phyloP scores from a whole-genome alignment of 352 stramenopile species.

The Phytophthora pini region DNA sequence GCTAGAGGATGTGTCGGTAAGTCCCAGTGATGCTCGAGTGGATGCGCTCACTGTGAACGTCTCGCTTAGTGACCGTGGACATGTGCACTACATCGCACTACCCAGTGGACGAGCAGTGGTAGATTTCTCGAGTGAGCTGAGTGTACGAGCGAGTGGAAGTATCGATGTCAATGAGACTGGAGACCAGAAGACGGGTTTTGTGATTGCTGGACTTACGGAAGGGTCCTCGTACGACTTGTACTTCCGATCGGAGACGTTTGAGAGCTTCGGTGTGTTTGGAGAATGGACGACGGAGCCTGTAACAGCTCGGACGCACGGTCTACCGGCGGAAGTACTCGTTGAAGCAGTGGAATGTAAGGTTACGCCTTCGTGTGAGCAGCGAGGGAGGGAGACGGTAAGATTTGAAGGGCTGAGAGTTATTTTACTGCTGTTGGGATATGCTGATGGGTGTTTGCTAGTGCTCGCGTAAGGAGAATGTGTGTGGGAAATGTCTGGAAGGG shows the following conservation, averaged over 20 bases:
- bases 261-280: slow-evolving; percentile 72
- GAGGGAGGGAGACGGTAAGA: slow-evolving; percentile 60
- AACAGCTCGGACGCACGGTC: slow-evolving; percentile 62
- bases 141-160: slow-evolving; percentile 34
- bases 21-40: slow-evolving; percentile 64
- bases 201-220: slow-evolving; percentile 57
- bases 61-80: slow-evolving; percentile 51
- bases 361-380: slow-evolving; percentile 46
- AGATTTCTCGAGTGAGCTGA: slow-evolving; percentile 21
- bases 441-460: slow-evolving; percentile 36
- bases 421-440: neutral
- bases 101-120: slow-evolving; percentile 32
- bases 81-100: slow-evolving; percentile 72
- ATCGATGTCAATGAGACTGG: slow-evolving; percentile 33
- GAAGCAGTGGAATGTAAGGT: slow-evolving; percentile 65
- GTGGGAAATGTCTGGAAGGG: slow-evolving; percentile 73
- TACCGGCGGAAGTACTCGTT: slow-evolving; percentile 66
- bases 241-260: slow-evolving; percentile 76
- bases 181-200: slow-evolving; percentile 38
- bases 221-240: slow-evolving; percentile 77
- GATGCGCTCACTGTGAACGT: slow-evolving; percentile 68
- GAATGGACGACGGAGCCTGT: slow-evolving; percentile 57
- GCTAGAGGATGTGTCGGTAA: slow-evolving; percentile 45
- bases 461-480: slow-evolving; percentile 56
- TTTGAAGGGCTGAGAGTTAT: neutral